Conservation (phyloP, 306 rosid genomes). For the Prunus davidiana region DNA sequence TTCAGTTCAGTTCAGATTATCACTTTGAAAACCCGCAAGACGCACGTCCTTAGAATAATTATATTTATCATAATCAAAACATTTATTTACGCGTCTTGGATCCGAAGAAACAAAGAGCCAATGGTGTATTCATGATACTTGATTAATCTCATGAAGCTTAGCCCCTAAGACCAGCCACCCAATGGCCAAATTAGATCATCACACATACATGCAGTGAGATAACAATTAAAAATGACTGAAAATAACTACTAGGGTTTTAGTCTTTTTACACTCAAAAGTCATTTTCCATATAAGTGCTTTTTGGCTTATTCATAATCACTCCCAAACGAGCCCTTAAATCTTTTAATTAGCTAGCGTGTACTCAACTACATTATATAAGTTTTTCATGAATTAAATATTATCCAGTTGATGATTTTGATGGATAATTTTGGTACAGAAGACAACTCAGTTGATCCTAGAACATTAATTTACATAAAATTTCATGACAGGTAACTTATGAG, state of each 20-base stretch:
- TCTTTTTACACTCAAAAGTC: too few species aligned
- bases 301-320: too few species aligned
- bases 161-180: slow-evolving; percentile 3
- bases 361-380: neutral
- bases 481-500: too few species aligned
- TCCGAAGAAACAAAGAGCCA: neutral
- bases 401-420: neutral
- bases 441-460: neutral
- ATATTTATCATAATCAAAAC: neutral
- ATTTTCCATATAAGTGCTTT: too few species aligned
- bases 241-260: neutral
- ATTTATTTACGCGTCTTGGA: neutral
- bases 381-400: neutral
- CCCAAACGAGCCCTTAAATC: neutral
- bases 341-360: neutral
- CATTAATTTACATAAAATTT: neutral
- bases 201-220: neutral
- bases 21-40: too few species aligned
- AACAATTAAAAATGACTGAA: neutral
- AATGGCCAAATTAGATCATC: neutral
- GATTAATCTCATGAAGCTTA: neutral
- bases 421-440: neutral
- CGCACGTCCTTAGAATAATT: too few species aligned
- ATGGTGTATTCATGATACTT: neutral
- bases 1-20: too few species aligned